Percentiles rank a stretch among this genome's conserved stretches.
These are phyloP conservation scores for Tricholoma furcatifolium DNA, from an alignment of 768 basidiomycete species.

Conservation along the genomic window DNA sequence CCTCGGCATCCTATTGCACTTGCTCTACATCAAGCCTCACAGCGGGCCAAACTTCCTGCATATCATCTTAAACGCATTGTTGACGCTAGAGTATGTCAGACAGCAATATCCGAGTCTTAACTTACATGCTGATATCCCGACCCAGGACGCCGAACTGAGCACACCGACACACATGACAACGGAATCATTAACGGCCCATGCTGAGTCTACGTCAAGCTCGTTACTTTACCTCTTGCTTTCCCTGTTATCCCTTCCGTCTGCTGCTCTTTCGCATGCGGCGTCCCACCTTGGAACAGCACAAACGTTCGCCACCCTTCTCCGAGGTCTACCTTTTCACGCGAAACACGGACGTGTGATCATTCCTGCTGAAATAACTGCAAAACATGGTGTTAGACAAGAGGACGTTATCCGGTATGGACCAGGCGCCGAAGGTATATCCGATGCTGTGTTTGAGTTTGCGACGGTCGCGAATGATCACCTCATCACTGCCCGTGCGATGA, in stretches of 20 bases:
- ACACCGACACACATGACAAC: constrained; percentile 64
- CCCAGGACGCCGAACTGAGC: constrained; percentile 65
- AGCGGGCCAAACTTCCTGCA: constrained; percentile 48
- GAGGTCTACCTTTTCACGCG: constrained; percentile 77
- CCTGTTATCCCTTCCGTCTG: constrained; percentile 53
- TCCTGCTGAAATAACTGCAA: constrained; percentile 80
- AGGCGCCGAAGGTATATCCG: constrained; percentile 58
- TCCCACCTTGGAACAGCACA: constrained; percentile 81
- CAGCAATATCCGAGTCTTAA: constrained; percentile 3
- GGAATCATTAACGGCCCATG: constrained; percentile 67
- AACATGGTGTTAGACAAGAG: constrained; percentile 76
- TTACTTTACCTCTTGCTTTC: constrained; percentile 76
- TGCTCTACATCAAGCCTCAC: constrained; percentile 60
- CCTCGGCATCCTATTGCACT: constrained; percentile 81
- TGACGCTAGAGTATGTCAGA: constrained; percentile 70
- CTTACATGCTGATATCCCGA: constrained; percentile 15
- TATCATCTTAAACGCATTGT: constrained; percentile 85
- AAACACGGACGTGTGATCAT: constrained; percentile 70
- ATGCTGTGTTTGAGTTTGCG: constrained; percentile 84
- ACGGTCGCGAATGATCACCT: constrained; percentile 80
- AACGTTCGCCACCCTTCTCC: constrained; percentile 67
- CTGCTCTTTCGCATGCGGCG: constrained; percentile 68
- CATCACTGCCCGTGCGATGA: constrained; percentile 69
- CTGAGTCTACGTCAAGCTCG: constrained; percentile 79
- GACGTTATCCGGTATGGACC: constrained; percentile 66